Conservation (phyloP, 441 rosid species). For the Pelargonium australe region DNA sequence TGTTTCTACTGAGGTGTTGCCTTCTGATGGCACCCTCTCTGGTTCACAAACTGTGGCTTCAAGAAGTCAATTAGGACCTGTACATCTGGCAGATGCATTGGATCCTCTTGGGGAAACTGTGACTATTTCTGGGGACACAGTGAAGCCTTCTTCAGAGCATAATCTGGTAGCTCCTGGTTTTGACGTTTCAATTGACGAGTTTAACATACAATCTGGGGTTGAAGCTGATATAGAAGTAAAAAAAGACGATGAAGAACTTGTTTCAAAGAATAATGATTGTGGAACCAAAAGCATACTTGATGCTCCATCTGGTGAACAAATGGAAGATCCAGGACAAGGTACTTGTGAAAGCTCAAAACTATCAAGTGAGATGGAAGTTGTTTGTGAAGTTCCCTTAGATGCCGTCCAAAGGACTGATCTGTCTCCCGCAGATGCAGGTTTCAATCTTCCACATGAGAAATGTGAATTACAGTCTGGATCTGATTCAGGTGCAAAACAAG, state of each 20-base stretch:
- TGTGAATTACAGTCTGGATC: slow-evolving; percentile 1
- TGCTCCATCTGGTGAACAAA: neutral
- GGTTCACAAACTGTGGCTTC: too few relatives aligned
- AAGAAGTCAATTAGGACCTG: too few relatives aligned
- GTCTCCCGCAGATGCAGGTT: neutral
- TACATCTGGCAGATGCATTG: too few relatives aligned
- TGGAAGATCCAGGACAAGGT: slow-evolving; percentile 1
- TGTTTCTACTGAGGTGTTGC: too few relatives aligned
- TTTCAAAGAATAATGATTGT: neutral
- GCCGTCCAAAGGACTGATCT: neutral
- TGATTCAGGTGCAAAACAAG: neutral
- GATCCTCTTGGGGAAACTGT: too few relatives aligned
- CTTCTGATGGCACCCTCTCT: too few relatives aligned
- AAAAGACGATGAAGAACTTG: neutral
- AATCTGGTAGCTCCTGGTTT: neutral
- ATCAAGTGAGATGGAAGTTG: neutral
- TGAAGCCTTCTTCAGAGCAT: neutral
- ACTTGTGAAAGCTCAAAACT: neutral
- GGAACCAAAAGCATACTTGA: neutral
- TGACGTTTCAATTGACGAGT: neutral
- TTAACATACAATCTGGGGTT: neutral
- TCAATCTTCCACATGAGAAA: neutral
- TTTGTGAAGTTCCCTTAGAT: neutral
- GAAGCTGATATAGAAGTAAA: neutral
- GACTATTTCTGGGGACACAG: too few relatives aligned